phyloP scores from a whole-genome alignment of 176 grass and related monocot species.

The Oryza officinalis region DNA sequence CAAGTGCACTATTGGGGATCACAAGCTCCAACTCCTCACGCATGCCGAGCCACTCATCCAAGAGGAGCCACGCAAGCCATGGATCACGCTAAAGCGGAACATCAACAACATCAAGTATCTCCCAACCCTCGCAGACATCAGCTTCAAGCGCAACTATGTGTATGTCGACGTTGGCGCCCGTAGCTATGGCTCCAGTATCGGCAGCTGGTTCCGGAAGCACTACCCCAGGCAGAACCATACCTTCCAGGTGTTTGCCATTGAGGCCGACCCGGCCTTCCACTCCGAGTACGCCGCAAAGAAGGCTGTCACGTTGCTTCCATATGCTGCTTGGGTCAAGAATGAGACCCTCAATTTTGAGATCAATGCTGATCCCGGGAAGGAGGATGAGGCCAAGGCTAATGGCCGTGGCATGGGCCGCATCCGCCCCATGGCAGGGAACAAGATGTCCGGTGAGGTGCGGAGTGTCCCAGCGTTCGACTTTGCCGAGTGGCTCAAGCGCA shows the following conservation, averaged over 20 bases:
- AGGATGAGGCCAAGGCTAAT: constrained; percentile 43
- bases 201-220: constrained; percentile 81
- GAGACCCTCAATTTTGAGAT: constrained; percentile 75
- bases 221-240: constrained; percentile 88
- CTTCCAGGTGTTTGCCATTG: constrained; percentile 73
- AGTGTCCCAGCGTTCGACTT: constrained; percentile 70
- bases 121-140: constrained; percentile 57
- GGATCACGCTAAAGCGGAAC: constrained; percentile 76
- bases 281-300: constrained; percentile 66
- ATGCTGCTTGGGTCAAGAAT: constrained; percentile 72
- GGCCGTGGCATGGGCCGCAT: constrained; percentile 71
- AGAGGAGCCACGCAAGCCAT: constrained; percentile 76
- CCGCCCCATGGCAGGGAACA: constrained; percentile 33
- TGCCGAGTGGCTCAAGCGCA: constrained; percentile 61
- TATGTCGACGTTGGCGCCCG: constrained; percentile 69
- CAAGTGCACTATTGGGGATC: constrained; percentile 48
- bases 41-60: constrained; percentile 64
- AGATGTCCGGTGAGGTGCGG: constrained; percentile 37
- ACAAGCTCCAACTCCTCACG: constrained; percentile 58
- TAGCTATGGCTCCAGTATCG: constrained; percentile 78
- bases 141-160: constrained; percentile 65
- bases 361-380: constrained; percentile 54
- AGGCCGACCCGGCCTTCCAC: constrained; percentile 71
- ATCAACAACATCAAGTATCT: constrained; percentile 74
- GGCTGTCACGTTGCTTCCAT: constrained; percentile 67